A percentile compares a stretch with the other conserved stretches of the same genome.
These are phyloP conservation scores for Pelargonium cotyledonis DNA, from an alignment of 441 rosid genomes.

Conservation along the genomic window DNA sequence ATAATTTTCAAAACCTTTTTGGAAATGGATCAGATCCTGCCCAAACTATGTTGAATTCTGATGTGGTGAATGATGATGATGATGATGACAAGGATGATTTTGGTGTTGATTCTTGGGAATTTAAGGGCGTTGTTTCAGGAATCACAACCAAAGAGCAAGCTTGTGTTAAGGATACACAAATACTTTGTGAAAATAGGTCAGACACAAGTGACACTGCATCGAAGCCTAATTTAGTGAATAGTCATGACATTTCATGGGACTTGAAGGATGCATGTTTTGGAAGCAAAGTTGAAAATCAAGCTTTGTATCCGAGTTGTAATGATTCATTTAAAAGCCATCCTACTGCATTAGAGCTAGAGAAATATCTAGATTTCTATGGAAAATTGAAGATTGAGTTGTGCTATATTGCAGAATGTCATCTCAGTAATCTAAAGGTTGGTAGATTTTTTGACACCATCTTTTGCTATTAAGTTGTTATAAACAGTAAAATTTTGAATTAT, in stretches of 20 bases:
- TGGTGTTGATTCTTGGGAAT: slow-evolving; percentile 65
- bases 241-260: slow-evolving; percentile 7
- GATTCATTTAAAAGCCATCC: slow-evolving; percentile 22
- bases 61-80: slow-evolving; percentile 11
- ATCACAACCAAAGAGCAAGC: slow-evolving; percentile 26
- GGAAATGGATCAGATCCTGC: slow-evolving; percentile 26
- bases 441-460: slow-evolving; percentile 11
- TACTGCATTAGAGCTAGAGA: slow-evolving; percentile 26
- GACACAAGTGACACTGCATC: background rate
- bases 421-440: slow-evolving; percentile 50
- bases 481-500: slow-evolving; percentile 27
- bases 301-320: slow-evolving; percentile 11
- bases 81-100: slow-evolving; percentile 28
- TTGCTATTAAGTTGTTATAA: slow-evolving; percentile 7
- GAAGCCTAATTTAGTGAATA: slow-evolving; percentile 2
- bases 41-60: slow-evolving; percentile 17
- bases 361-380: slow-evolving; percentile 41
- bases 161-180: slow-evolving; percentile 2
- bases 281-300: slow-evolving; percentile 11
- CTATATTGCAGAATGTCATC: slow-evolving; percentile 31
- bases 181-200: background rate
- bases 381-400: slow-evolving; percentile 44
- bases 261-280: slow-evolving; percentile 9
- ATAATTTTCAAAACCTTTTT: slow-evolving; percentile 27
- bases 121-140: slow-evolving; percentile 43